These are phyloP conservation scores for Hibiscus syriacus DNA, from an alignment of 345 rosid genomes.

Conservation along the genomic window DNA sequence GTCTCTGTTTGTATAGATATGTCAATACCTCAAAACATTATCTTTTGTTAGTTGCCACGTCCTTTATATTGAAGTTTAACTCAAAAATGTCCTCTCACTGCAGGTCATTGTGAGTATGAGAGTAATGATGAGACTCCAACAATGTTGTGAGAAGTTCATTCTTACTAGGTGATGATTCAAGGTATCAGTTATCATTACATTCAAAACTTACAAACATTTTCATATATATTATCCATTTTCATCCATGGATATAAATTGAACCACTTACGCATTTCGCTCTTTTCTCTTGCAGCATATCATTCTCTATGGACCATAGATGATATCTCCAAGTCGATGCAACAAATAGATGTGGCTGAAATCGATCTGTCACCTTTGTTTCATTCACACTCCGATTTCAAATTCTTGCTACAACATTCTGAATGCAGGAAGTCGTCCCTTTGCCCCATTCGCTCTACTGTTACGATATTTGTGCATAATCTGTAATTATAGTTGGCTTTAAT, in stretches of 20 bases:
- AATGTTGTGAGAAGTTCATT: constrained; percentile 67
- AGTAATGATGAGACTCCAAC: constrained; percentile 43
- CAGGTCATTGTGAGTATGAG: constrained; percentile 87
- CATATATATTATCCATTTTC: too few species aligned
- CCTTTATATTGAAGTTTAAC: background rate
- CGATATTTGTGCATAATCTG: constrained; percentile 2
- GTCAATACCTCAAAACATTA: background rate
- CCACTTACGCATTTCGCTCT: background rate
- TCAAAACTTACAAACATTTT: background rate
- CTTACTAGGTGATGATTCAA: constrained; percentile 82
- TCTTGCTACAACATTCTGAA: constrained; percentile 70
- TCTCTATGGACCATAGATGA: constrained; percentile 80
- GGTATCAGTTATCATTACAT: constrained; percentile 32
- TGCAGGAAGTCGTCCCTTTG: constrained; percentile 20
- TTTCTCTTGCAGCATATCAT: constrained; percentile 73
- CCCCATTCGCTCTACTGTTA: background rate
- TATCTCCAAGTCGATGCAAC: constrained; percentile 69
- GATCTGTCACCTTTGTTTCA: constrained; percentile 89
- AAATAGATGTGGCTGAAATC: constrained; percentile 57
- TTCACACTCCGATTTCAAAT: constrained; percentile 66
- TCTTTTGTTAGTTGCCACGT: background rate
- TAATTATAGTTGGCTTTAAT: background rate
- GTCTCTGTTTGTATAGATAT: background rate
- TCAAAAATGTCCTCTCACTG: background rate
- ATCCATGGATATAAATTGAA: background rate